Evolutionary conservation across 495 filamentous ascomycete genomes (phyloP).

Genomic region (Hyaloscypha variabilis): DNA sequence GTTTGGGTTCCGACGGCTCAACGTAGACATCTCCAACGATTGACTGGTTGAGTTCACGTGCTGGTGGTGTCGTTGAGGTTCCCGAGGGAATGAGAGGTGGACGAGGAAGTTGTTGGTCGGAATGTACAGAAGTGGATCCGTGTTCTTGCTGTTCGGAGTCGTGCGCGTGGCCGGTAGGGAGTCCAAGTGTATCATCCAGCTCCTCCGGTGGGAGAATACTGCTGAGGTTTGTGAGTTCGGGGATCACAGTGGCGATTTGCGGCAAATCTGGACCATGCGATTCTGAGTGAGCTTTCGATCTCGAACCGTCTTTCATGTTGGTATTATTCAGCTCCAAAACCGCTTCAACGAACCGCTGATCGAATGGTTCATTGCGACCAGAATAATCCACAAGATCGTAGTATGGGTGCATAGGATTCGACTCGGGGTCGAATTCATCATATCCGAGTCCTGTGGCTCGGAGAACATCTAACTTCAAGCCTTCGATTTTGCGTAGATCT

Average conservation of each 20-base stretch:
- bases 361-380: slow-evolving; percentile 21
- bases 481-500: slow-evolving; percentile 21
- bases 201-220: not conserved
- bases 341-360: slow-evolving; percentile 33
- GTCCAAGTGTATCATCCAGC: not conserved
- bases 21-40: not conserved
- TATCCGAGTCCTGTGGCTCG: slow-evolving; percentile 32
- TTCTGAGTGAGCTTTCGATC: no score
- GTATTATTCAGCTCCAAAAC: slow-evolving; percentile 13
- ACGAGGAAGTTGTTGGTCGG: not conserved
- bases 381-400: slow-evolving; percentile 31
- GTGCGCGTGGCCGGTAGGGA: not conserved
- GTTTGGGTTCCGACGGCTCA: not conserved
- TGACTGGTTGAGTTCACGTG: not conserved
- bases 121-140: no score
- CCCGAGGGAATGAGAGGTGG: not conserved
- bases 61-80: no score
- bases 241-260: not conserved
- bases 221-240: not conserved
- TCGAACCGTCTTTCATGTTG: not conserved
- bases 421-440: slow-evolving; percentile 25
- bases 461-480: slow-evolving; percentile 27
- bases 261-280: not conserved
- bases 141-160: not conserved
- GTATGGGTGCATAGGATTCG: slow-evolving; percentile 4